Conservation (phyloP, 257 asterid genomes). For the Nicotiana otophora region DNA sequence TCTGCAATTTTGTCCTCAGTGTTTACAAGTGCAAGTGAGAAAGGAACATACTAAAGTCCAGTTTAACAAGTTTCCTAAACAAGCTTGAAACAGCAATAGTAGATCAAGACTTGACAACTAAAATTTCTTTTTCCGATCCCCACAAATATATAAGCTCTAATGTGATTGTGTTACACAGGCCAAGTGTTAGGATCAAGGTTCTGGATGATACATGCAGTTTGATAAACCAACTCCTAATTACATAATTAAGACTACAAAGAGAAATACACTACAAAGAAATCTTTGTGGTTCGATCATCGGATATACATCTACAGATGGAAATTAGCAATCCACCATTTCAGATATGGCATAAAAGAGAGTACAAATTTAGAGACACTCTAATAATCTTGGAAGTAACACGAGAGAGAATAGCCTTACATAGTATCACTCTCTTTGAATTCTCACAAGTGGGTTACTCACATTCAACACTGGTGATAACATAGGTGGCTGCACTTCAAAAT, state of each 20-base stretch:
- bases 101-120: not conserved
- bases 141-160: not conserved
- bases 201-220: not conserved
- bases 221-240: not conserved
- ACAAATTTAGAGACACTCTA: not conserved
- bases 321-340: not conserved
- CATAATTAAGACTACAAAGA: not conserved
- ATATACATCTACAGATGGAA: not conserved
- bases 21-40: not conserved
- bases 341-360: not conserved
- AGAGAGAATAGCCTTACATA: not conserved
- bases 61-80: not conserved
- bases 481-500: not conserved
- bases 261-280: not conserved
- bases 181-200: not conserved
- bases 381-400: not conserved
- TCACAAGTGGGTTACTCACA: not conserved
- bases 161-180: not conserved
- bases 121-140: not conserved
- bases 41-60: not conserved
- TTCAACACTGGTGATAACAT: not conserved
- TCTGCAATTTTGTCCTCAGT: constrained; percentile 42
- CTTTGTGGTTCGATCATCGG: not conserved
- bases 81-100: not conserved
- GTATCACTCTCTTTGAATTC: not conserved